These are phyloP conservation scores for Ustilago hordei DNA, from an alignment of 1,284 basidiomycete species.

Conservation along the genomic window DNA sequence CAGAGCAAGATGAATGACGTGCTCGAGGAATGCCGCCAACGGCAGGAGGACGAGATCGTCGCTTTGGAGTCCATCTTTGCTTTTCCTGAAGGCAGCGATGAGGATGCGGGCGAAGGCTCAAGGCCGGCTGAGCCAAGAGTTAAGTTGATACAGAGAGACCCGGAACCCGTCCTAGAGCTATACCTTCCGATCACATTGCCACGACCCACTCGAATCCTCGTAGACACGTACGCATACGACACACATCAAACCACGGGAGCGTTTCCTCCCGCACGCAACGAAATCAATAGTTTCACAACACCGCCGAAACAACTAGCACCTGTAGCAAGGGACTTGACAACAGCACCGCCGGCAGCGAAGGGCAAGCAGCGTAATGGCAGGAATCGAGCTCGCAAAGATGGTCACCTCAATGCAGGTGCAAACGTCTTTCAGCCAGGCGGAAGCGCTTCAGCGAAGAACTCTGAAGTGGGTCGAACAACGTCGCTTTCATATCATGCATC, in stretches of 20 bases:
- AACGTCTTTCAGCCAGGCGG: slow-evolving; percentile 22
- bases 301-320: not conserved
- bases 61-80: slow-evolving; percentile 53
- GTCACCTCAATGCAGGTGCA: slow-evolving; percentile 25
- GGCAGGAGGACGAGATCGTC: slow-evolving; percentile 50
- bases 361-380: not conserved
- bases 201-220: slow-evolving; percentile 21
- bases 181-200: slow-evolving; percentile 36
- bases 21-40: slow-evolving; percentile 35
- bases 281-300: not conserved
- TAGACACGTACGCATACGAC: slow-evolving; percentile 17
- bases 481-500: not conserved
- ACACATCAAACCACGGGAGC: not conserved
- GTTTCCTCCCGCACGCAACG: not conserved
- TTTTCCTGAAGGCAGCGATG: not conserved
- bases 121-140: slow-evolving; percentile 19
- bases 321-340: not conserved
- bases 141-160: slow-evolving; percentile 14
- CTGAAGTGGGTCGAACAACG: not conserved
- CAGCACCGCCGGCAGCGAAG: not conserved
- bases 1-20: slow-evolving; percentile 21
- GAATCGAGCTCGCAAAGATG: not conserved
- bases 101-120: not conserved
- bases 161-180: slow-evolving; percentile 26
- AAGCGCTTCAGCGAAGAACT: not conserved